These are phyloP conservation scores for Suillus subaureus DNA, from an alignment of 768 basidiomycete genomes.

Conservation along the genomic window DNA sequence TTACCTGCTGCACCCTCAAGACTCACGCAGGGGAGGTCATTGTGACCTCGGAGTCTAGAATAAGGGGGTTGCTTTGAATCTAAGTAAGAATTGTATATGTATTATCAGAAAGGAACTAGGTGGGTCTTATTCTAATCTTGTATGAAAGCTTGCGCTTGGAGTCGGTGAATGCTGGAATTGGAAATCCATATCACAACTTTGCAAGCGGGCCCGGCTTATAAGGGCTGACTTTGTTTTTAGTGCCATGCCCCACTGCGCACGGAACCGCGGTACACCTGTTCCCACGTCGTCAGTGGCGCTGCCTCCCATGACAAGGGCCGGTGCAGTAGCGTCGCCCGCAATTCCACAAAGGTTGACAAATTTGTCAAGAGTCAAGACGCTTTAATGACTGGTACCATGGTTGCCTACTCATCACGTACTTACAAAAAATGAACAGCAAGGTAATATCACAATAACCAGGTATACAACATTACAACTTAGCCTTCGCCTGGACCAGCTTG, in stretches of 20 bases:
- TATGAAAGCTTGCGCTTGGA: too few relatives aligned
- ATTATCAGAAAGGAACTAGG: too few relatives aligned
- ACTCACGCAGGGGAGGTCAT: background rate
- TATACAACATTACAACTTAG: constrained; percentile 22
- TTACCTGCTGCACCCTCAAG: background rate
- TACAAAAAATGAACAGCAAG: background rate
- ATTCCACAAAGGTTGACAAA: background rate
- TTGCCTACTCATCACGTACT: background rate
- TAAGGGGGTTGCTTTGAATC: too few relatives aligned
- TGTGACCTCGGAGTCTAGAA: background rate
- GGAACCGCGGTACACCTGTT: too few relatives aligned
- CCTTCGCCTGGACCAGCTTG: constrained; percentile 20
- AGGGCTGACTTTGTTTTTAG: too few relatives aligned
- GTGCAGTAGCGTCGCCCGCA: background rate
- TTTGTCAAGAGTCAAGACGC: background rate
- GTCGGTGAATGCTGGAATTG: too few relatives aligned
- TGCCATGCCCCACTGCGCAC: too few relatives aligned
- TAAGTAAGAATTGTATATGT: too few relatives aligned
- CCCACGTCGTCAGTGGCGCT: too few relatives aligned
- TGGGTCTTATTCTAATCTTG: too few relatives aligned
- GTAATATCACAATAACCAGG: background rate
- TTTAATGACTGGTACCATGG: background rate
- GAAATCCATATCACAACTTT: too few relatives aligned
- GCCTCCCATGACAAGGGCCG: background rate
- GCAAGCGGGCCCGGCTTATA: too few relatives aligned